Base-by-base conservation (phyloP, 1,284 basidiomycete genomes). In the Lentinus polychrous region DNA sequence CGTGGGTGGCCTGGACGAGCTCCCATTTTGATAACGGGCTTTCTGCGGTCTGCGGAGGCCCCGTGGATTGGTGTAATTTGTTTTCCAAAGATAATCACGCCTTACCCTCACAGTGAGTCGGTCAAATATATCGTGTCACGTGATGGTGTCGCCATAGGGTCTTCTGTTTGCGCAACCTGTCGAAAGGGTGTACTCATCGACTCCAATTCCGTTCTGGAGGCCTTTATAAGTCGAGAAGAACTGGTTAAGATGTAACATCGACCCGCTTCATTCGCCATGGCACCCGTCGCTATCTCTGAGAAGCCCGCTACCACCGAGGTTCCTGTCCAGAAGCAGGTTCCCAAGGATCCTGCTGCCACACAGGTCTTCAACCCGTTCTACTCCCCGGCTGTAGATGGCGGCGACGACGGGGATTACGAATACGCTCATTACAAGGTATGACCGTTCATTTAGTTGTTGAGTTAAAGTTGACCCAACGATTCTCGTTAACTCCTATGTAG, bases 331-430 rank as follows among this genome's bases (percentile, higher is more conserved):
- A 22, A 36, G 39, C 31, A 17, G 23, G 32, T 34, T 32, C 32
- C 32, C 6, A 33, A 12, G 8, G 27, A 5, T 10, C 17, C 32
- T 24, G 52, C 53, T 34, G 49, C 50, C 8, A 52, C 56, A 27
- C 57, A 58, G 48, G 54, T 73, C 36, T 69, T 79, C 65, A 85
- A 85, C 57, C 78, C 81, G 0, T 85, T 86, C 64, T 83, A 85
- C 56, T 83, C 80, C 2, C 83, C 83, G 41, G 68, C 72, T 8
- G 39, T 68, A 15, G 73, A 64, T 2, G 74, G 78, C 45, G 72
- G 78, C 40, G 73, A 81, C 52, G 67, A 74, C 46, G 40, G 36
- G 17, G 59, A 56, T 31, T 87, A 89, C 64, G 59, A 76, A 57
- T 78, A 71, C 55, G 72, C 76, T 20, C 66, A 79, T 35, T 84